These are phyloP conservation scores for Plasmodium malariae DNA, from an alignment of 169 alveolate species.

Conservation along the genomic window DNA sequence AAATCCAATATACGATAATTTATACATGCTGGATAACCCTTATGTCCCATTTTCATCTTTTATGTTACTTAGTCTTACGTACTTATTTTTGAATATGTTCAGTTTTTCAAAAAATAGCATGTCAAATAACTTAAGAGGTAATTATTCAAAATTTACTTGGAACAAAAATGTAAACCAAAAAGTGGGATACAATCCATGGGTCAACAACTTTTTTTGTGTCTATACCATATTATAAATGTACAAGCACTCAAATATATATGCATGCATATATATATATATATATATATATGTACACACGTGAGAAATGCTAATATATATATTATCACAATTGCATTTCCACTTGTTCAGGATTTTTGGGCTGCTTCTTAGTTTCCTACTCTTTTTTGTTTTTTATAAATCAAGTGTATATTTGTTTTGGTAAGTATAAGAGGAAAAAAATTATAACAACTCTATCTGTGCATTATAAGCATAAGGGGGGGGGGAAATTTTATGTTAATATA, in stretches of 20 bases:
- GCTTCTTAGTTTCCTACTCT: slow-evolving; percentile 33
- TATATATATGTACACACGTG: neutral
- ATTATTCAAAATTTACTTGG: neutral
- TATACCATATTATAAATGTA: neutral
- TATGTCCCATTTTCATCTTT: slow-evolving; percentile 37
- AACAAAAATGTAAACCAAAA: neutral
- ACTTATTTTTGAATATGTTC: slow-evolving; percentile 31
- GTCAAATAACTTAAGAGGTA: slow-evolving; percentile 46
- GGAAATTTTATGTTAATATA: too few species aligned
- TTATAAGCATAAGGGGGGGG: too few species aligned
- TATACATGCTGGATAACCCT: slow-evolving; percentile 17
- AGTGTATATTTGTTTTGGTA: slow-evolving; percentile 22
- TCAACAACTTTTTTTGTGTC: too few species aligned
- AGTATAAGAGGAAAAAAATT: neutral
- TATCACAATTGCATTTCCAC: neutral
- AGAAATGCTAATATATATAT: too few species aligned
- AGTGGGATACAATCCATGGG: too few species aligned
- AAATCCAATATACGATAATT: neutral
- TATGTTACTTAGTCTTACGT: slow-evolving; percentile 21
- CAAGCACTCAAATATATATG: neutral
- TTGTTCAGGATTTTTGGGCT: slow-evolving; percentile 38
- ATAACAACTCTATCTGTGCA: too few species aligned
- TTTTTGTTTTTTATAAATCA: slow-evolving; percentile 16
- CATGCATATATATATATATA: neutral
- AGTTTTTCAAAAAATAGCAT: slow-evolving; percentile 22